Evolutionary conservation across 176 grass and related monocot species (phyloP).

Genomic region (Luzula sylvatica): DNA sequence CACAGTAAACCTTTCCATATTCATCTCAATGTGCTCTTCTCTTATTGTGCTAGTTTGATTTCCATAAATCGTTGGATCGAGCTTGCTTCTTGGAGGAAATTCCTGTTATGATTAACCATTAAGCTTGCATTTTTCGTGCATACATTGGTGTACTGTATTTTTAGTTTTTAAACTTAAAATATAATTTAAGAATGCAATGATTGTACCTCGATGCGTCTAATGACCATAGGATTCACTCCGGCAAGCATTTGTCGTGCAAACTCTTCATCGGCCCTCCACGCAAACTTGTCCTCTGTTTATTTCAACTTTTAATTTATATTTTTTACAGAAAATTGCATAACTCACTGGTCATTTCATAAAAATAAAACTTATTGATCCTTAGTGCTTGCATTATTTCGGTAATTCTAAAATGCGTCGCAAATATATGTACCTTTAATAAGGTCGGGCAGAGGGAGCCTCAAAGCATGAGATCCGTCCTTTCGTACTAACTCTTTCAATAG

Average conservation of each 20-base stretch:
- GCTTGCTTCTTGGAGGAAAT: slow-evolving; percentile 63
- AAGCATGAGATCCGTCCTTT: slow-evolving; percentile 26
- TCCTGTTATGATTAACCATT: slow-evolving; percentile 25
- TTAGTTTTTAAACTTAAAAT: slow-evolving; percentile 2
- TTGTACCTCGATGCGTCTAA: slow-evolving; percentile 43
- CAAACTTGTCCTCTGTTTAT: slow-evolving; percentile 31
- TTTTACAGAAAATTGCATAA: background rate
- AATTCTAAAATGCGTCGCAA: background rate
- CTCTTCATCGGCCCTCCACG: slow-evolving; percentile 82
- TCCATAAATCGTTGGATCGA: slow-evolving; percentile 57
- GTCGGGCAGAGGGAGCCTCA: slow-evolving; percentile 46
- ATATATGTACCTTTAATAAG: slow-evolving; percentile 38
- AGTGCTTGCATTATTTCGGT: background rate
- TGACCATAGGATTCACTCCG: slow-evolving; percentile 69
- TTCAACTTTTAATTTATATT: background rate
- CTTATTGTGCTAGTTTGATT: slow-evolving; percentile 76
- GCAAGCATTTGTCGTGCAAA: slow-evolving; percentile 81
- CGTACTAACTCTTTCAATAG: slow-evolving; percentile 51
- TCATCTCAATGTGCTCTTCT: slow-evolving; percentile 42
- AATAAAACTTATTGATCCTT: background rate
- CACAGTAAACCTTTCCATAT: slow-evolving; percentile 43
- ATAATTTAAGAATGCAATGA: background rate
- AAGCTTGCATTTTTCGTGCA: background rate
- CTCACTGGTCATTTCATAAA: background rate
- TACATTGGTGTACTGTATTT: too few relatives aligned